phyloP scores from a whole-genome alignment of 768 basidiomycete species.

The Phlegmacium glaucopus region DNA sequence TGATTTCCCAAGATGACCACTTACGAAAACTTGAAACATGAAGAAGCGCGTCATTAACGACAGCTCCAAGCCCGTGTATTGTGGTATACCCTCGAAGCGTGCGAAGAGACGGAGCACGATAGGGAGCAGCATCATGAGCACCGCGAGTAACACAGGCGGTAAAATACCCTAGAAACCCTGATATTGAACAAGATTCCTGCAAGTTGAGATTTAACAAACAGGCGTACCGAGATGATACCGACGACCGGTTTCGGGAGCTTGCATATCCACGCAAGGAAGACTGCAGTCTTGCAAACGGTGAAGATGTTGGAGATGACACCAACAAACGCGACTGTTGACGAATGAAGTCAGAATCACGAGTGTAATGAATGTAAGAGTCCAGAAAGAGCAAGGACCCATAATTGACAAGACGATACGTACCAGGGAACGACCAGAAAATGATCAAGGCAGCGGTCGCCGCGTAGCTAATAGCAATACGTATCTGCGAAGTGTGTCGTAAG shows the following conservation, averaged over 20 bases:
- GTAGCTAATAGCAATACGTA: slow-evolving; percentile 64
- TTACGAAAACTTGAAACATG: slow-evolving; percentile 85
- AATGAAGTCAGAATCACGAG: not conserved
- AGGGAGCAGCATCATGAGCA: slow-evolving; percentile 86
- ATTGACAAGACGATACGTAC: slow-evolving; percentile 35
- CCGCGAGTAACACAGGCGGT: slow-evolving; percentile 81
- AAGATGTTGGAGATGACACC: slow-evolving; percentile 83
- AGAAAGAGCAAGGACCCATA: not conserved
- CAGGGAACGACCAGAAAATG: slow-evolving; percentile 85
- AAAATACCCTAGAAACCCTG: slow-evolving; percentile 60
- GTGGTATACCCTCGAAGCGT: slow-evolving; percentile 87
- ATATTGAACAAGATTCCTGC: no score
- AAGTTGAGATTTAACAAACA: not conserved
- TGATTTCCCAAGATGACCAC: slow-evolving; percentile 26
- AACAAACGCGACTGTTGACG: slow-evolving; percentile 68
- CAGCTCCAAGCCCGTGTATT: slow-evolving; percentile 78
- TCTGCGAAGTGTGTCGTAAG: slow-evolving; percentile 16
- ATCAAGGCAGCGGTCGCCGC: slow-evolving; percentile 77
- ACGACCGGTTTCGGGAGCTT: slow-evolving; percentile 57
- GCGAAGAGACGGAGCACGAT: slow-evolving; percentile 80
- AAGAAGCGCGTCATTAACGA: slow-evolving; percentile 92
- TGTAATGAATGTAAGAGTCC: not conserved
- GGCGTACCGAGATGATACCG: slow-evolving; percentile 64
- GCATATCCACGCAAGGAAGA: slow-evolving; percentile 87
- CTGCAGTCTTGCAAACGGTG: slow-evolving; percentile 56